A percentile compares a stretch with the other conserved stretches of the same genome.
Conservation (phyloP, 2,329 filamentous ascomycete genomes). For the Sporothrix globosa region DNA sequence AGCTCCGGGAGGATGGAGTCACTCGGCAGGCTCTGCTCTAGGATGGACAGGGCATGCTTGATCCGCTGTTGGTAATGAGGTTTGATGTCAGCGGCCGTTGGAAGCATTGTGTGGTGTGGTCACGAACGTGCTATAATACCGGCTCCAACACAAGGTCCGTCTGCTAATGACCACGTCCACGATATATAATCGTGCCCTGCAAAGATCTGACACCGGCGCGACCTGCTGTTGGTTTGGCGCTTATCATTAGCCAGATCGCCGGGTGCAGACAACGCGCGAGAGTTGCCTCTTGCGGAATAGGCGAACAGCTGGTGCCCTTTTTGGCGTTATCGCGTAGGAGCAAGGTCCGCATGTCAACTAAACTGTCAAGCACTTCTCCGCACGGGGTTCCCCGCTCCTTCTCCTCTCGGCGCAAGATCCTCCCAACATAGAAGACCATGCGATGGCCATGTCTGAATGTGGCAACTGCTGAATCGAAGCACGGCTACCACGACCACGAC, state of each 20-base stretch:
- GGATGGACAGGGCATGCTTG: neutral
- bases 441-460: neutral
- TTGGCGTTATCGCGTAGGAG: neutral
- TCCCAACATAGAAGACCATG: constrained; percentile 12
- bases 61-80: constrained; percentile 6
- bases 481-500: neutral
- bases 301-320: too few relatives aligned
- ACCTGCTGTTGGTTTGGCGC: neutral
- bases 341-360: neutral
- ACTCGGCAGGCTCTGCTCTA: neutral
- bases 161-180: neutral
- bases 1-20: neutral
- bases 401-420: neutral
- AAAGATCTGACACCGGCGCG: neutral
- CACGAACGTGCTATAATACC: too few relatives aligned
- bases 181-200: constrained; percentile 1
- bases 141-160: too few relatives aligned
- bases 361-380: too few relatives aligned
- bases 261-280: neutral
- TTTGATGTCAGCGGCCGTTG: constrained; percentile 3
- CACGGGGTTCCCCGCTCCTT: neutral
- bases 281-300: neutral
- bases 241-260: neutral
- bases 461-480: neutral
- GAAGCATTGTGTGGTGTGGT: neutral